Evolutionary conservation across 2,329 filamentous ascomycete genomes (phyloP).

Genomic region (Ceratocystis destructans): DNA sequence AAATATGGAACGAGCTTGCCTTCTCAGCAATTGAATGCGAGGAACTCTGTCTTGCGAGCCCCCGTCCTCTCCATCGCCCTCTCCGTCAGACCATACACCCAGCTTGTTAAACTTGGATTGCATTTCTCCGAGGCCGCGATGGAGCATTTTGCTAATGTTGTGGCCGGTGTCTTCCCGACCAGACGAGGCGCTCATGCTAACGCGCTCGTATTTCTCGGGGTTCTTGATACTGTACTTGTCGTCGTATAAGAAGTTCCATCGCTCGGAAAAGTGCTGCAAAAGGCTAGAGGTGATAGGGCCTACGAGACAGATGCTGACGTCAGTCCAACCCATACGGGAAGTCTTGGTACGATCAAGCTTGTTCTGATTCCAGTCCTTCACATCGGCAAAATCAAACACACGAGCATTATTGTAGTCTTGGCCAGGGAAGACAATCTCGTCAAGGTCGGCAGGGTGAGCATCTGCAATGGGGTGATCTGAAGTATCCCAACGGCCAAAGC

Average conservation of each 20-base stretch:
- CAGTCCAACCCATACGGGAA: constrained; percentile 87
- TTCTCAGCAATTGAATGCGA: constrained; percentile 38
- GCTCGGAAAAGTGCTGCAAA: constrained; percentile 62
- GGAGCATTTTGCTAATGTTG: constrained; percentile 14
- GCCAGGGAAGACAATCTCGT: constrained; percentile 67
- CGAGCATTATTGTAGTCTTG: constrained; percentile 89
- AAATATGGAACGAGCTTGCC: constrained; percentile 25
- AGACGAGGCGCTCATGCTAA: constrained; percentile 18
- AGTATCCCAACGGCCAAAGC: constrained; percentile 74
- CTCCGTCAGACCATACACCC: constrained; percentile 9
- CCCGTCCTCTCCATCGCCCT: background rate
- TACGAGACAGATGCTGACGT: constrained; percentile 62
- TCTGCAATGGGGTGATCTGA: constrained; percentile 64
- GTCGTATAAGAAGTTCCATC: constrained; percentile 84
- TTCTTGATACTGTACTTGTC: constrained; percentile 56
- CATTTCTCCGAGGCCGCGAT: constrained; percentile 15
- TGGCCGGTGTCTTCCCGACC: background rate
- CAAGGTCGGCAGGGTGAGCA: constrained; percentile 63
- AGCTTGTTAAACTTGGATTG: constrained; percentile 17
- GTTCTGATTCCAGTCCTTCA: constrained; percentile 69
- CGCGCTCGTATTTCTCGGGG: constrained; percentile 36
- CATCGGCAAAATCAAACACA: constrained; percentile 68
- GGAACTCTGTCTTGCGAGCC: background rate
- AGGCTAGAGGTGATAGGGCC: constrained; percentile 66
- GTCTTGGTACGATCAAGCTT: constrained; percentile 67